phyloP scores from a whole-genome alignment of 352 stramenopile species.

The Pythium phragmitis region DNA sequence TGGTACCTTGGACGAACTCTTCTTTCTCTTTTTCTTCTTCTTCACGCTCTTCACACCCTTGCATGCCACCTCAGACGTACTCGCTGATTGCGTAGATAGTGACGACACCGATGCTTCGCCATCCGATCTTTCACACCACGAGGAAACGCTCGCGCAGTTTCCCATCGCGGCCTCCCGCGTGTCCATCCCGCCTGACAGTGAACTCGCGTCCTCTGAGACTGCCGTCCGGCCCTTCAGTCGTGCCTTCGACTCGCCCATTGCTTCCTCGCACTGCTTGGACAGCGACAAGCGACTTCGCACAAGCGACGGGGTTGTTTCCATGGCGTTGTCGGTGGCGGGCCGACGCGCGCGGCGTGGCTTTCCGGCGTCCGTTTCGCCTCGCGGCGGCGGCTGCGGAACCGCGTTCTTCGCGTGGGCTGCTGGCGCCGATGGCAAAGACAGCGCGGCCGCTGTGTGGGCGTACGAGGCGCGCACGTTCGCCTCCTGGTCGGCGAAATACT shows the following conservation, averaged over 20 bases:
- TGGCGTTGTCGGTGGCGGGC: neutral
- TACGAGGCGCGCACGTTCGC: slow-evolving; percentile 47
- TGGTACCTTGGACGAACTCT: neutral
- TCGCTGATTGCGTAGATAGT: neutral
- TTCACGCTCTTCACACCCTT: slow-evolving; percentile 1
- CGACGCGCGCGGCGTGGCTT: neutral
- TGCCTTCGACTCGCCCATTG: neutral
- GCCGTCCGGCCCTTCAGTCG: neutral
- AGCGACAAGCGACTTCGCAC: slow-evolving; percentile 27
- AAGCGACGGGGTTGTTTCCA: slow-evolving; percentile 21
- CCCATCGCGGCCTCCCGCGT: neutral
- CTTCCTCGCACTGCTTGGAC: slow-evolving; percentile 4
- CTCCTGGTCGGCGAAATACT: slow-evolving; percentile 69
- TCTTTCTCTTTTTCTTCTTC: slow-evolving; percentile 16
- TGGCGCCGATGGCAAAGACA: neutral
- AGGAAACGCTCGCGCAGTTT: neutral
- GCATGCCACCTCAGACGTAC: neutral
- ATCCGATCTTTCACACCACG: neutral
- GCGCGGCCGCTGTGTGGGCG: slow-evolving; percentile 12
- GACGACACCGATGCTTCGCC: neutral
- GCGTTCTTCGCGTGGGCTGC: slow-evolving; percentile 1
- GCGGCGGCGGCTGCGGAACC: slow-evolving; percentile 15
- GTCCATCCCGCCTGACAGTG: neutral
- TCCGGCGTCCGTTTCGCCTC: neutral
- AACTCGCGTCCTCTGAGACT: neutral